Percentiles rank a stretch among this genome's conserved stretches.
Evolutionary conservation across 352 stramenopile genomes (phyloP).

Genomic region (Phytophthora hibernalis): DNA sequence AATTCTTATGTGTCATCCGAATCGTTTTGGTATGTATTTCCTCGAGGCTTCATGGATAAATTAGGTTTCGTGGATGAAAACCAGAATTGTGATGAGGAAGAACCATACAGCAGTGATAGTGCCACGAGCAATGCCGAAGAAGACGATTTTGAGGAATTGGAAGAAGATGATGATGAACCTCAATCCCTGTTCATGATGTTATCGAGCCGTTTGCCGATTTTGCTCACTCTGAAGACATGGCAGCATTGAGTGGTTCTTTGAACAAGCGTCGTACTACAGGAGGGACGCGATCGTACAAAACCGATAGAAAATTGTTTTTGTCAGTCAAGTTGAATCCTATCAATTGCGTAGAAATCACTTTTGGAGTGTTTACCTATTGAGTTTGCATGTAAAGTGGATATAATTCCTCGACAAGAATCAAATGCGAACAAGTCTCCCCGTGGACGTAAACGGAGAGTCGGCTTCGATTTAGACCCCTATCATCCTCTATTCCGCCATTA

Average conservation of each 20-base stretch:
- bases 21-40: conserved; percentile 6
- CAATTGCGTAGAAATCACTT: background rate
- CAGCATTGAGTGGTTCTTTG: background rate
- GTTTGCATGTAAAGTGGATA: background rate
- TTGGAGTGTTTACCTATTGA: background rate
- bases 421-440: background rate
- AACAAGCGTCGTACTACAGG: background rate
- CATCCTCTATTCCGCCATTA: background rate
- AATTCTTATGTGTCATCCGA: background rate
- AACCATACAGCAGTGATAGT: background rate
- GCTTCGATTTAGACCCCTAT: background rate
- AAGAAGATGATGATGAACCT: background rate
- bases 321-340: background rate
- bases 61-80: background rate
- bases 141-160: background rate
- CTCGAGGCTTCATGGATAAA: background rate
- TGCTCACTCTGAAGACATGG: background rate
- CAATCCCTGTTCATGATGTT: background rate
- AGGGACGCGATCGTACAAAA: background rate
- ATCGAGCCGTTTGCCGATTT: background rate
- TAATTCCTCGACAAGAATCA: background rate
- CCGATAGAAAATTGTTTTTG: background rate
- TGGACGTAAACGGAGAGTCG: background rate
- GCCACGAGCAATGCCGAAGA: background rate
- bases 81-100: too few species aligned